These are phyloP conservation scores for Macaranga tanarius DNA, from an alignment of 441 rosid species.

Conservation along the genomic window DNA sequence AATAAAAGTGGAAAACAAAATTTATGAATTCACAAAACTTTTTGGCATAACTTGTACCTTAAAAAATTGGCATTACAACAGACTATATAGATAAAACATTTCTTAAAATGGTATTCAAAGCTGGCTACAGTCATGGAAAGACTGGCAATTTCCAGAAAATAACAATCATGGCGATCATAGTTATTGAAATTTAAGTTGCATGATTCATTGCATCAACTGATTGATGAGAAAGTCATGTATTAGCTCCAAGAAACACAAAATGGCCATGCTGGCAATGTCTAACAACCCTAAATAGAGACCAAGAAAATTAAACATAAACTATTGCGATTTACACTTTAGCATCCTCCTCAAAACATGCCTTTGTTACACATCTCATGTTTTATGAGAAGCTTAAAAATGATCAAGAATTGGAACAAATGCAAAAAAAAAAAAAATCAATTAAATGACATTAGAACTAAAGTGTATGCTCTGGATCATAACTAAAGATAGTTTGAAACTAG, in stretches of 20 bases:
- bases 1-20: slow-evolving; percentile 8
- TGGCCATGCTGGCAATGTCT: background rate
- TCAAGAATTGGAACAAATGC: background rate
- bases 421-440: background rate
- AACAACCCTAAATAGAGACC: background rate
- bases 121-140: background rate
- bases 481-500: background rate
- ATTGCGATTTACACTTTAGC: background rate
- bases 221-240: background rate
- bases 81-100: background rate
- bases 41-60: background rate
- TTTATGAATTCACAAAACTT: slow-evolving; percentile 8
- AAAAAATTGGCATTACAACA: background rate
- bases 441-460: too few relatives aligned
- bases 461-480: background rate
- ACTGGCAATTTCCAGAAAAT: background rate
- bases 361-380: background rate
- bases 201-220: background rate
- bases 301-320: slow-evolving; percentile 10
- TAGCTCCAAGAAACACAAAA: background rate
- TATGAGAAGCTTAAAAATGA: background rate
- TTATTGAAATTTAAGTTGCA: slow-evolving; percentile 1
- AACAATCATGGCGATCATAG: background rate
- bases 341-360: background rate
- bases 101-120: background rate